These are phyloP conservation scores for Suillus brevipes DNA, from an alignment of 768 basidiomycete species.

Conservation along the genomic window DNA sequence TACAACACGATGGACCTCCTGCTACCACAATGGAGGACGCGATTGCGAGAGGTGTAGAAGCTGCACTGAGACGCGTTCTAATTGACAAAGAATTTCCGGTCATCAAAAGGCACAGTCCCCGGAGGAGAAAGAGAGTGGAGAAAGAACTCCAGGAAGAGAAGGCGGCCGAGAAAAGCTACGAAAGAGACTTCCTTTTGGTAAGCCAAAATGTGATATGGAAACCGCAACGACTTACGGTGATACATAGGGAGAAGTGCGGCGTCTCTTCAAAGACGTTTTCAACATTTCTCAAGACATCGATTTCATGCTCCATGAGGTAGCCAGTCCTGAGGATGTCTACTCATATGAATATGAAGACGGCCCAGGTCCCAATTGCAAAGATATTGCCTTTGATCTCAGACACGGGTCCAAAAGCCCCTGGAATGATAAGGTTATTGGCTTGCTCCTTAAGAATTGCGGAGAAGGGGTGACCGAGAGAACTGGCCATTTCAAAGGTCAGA, in stretches of 20 bases:
- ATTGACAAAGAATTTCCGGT: no score
- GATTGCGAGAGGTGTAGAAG: no score
- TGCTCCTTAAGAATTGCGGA: conserved; percentile 6
- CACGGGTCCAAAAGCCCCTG: background rate
- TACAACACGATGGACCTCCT: no score
- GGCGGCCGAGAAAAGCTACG: background rate
- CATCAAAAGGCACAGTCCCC: background rate
- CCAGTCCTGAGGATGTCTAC: conserved; percentile 2
- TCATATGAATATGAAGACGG: conserved; percentile 12
- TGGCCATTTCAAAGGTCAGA: conserved; percentile 10
- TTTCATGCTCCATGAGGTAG: conserved; percentile 6
- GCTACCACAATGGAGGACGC: no score
- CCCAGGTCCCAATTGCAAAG: conserved; percentile 2
- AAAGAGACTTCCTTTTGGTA: conserved; percentile 13
- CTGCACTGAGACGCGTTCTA: no score
- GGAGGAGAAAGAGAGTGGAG: background rate
- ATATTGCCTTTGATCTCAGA: conserved; percentile 8
- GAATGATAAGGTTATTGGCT: background rate
- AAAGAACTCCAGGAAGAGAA: background rate
- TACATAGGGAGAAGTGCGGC: background rate
- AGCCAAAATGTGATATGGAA: background rate
- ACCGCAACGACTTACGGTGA: background rate
- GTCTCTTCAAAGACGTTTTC: conserved; percentile 11
- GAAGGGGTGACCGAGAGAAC: background rate
- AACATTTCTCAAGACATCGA: conserved; percentile 10